phyloP scores from a whole-genome alignment of 306 rosid species.

The Ziziphus jujuba region DNA sequence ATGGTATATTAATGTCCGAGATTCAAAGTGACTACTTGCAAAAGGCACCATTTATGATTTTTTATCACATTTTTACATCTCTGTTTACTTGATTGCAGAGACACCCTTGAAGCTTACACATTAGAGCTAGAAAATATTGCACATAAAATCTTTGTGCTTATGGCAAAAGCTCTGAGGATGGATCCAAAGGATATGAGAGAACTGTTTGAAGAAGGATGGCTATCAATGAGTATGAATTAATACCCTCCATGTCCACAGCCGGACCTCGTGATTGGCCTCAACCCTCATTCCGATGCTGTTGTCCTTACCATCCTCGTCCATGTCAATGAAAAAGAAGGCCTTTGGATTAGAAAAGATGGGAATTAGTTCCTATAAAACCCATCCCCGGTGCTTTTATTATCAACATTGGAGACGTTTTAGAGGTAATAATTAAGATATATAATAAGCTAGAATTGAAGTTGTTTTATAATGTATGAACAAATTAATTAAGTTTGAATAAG shows the following conservation, averaged over 20 bases:
- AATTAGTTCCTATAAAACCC: constrained; percentile 31
- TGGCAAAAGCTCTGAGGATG: constrained; percentile 29
- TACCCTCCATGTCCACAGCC: constrained; percentile 50
- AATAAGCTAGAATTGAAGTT: too few species aligned
- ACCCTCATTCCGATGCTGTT: constrained; percentile 26
- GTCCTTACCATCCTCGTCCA: constrained; percentile 40
- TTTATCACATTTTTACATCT: not conserved
- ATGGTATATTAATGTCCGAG: too few species aligned
- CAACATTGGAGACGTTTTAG: constrained; percentile 40
- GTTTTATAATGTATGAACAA: too few species aligned
- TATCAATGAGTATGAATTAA: constrained; percentile 36
- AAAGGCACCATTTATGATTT: too few species aligned
- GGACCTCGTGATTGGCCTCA: constrained; percentile 36
- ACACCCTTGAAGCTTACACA: constrained; percentile 28
- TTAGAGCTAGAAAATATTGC: constrained; percentile 21
- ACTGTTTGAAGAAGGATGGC: constrained; percentile 29
- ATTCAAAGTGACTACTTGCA: too few species aligned
- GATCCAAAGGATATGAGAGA: constrained; percentile 19
- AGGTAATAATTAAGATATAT: too few species aligned
- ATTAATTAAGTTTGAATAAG: too few species aligned
- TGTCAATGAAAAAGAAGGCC: constrained; percentile 36
- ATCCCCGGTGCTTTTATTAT: constrained; percentile 29
- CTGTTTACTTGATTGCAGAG: constrained; percentile 6
- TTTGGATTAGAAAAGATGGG: constrained; percentile 34
- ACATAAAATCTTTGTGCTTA: constrained; percentile 9